Evolutionary conservation across 1,284 basidiomycete species (phyloP), one percentile per base, ranked within the genome.

Genomic region (Mycosarcoma mackinlayi): DNA sequence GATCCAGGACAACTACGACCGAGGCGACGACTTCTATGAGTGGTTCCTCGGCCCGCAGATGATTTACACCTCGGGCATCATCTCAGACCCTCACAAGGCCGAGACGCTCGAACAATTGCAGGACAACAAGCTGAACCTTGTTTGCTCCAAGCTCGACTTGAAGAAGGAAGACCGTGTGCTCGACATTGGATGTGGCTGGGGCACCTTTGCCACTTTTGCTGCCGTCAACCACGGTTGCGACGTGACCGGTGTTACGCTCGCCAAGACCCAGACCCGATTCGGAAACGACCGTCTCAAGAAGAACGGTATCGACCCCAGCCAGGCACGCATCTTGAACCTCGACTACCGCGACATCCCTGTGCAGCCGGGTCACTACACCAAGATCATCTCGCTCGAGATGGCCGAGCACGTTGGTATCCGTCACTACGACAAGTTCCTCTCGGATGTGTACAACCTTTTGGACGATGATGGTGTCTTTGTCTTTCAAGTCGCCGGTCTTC

Each of bases 361-460:
- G 42, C 88, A 88, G 24, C 87, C 88, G 56, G 91, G 90, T 54
- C 88, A 82, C 67, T 99, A 91, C 84, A 91, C 89, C 83, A 98
- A 98, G 87, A 98, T 99, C 68, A 92, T 95, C 49, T 91, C 90
- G 76, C 87, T 99, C 76, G 95, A 99, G 85, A 98, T 98, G 95
- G 95, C 95, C 33, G 96, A 99, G 72, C 80, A 82, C 69, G 96
- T 99, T 68, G 95, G 95, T 60, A 90, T 99, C 82, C 89, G 93
- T 75, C 91, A 93, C 64, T 99, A 99, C 84, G 87, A 88, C 44
- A 84, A 89, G 39, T 99, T 96, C 89, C 87, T 98, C 74, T 86
- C 86, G 30, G 92, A 98, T 83, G 89, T 99, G 58, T 97, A 98
- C 84, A 88, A 95, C 78, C 87, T 98, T 27, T 87, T 99, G 64